Evolutionary conservation across 768 basidiomycete genomes (phyloP).

Genomic region (Boletus sp.): DNA sequence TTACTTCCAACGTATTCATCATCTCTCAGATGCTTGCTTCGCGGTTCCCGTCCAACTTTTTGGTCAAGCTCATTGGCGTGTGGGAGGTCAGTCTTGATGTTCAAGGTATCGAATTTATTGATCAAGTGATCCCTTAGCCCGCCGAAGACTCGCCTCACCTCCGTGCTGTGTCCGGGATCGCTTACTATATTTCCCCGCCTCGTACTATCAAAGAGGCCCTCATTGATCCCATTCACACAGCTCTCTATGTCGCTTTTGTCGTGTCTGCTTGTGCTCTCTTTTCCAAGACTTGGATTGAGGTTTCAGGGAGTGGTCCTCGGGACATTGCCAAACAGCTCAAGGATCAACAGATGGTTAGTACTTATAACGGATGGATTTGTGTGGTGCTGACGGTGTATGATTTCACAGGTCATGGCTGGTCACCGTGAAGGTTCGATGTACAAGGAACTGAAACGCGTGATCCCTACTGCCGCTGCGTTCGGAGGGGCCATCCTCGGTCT

Average conservation of each 20-base stretch:
- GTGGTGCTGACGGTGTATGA: not conserved
- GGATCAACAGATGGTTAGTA: slow-evolving; percentile 90
- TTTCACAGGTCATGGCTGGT: slow-evolving; percentile 67
- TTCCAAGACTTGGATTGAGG: slow-evolving; percentile 99
- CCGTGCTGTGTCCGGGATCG: slow-evolving; percentile 83
- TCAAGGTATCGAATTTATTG: not conserved
- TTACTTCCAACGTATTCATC: slow-evolving; percentile 94
- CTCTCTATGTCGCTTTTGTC: slow-evolving; percentile 89
- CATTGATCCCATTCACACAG: slow-evolving; percentile 91
- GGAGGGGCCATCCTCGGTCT: slow-evolving; percentile 96
- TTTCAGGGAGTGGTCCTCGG: slow-evolving; percentile 92
- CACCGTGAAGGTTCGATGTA: slow-evolving; percentile 99
- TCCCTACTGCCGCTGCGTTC: slow-evolving; percentile 96
- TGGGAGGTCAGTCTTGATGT: slow-evolving; percentile 77
- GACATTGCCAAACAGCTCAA: slow-evolving; percentile 98
- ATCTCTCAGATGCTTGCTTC: slow-evolving; percentile 92
- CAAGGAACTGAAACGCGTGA: slow-evolving; percentile 97
- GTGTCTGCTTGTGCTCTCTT: slow-evolving; percentile 93
- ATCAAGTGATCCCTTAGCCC: slow-evolving; percentile 52
- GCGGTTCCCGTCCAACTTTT: slow-evolving; percentile 87
- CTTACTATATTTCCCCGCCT: slow-evolving; percentile 99
- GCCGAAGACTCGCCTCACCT: slow-evolving; percentile 94
- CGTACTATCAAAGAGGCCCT: slow-evolving; percentile 86
- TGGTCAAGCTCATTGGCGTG: slow-evolving; percentile 89
- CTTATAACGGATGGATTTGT: not conserved